Base-by-base conservation (phyloP, 2,329 filamentous ascomycete species). In the Sordariomycetes sp. region DNA sequence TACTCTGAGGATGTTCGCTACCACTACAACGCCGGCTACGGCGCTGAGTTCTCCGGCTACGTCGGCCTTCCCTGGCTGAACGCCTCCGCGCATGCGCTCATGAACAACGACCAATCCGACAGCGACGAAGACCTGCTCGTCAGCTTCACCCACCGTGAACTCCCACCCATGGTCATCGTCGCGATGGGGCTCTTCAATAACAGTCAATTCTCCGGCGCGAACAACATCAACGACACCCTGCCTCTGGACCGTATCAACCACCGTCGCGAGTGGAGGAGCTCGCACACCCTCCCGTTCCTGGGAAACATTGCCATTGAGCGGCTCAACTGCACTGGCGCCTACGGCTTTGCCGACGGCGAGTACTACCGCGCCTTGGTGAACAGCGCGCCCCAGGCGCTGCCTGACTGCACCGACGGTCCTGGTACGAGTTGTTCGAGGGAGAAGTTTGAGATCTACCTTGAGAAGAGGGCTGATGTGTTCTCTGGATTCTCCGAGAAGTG, bases 121-220 rank as follows among this genome's bases (percentile, higher is more conserved):
- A 16, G 9, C 6, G 48, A 46, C 10, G 67, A 82, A 46, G 74
- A 82, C 36, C 61, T 83, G 7, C 79, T 77, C 46, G 63, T 82
- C 26, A 77, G 73, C 34, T 83, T 83, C 57, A 82, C 79, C 0
- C 79, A 83, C 49, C 72, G 79, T 15, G 78, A 83, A 50, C 58
- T 83, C 3, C 78, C 78, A 2, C 78, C 79, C 2, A 77, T 75
- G 38, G 74, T 82, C 2, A 57, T 77, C 2, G 78, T 82, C 2
- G 76, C 79, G 1, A 66, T 83, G 54, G 79, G 79, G 0, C 61
- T 84, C 5, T 83, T 82, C 63, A 82, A 82, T 59, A 81, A 81
- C 54, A 77, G 73, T 4, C 66, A 61, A 0, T 70, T 68, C 39
- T 68, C 68, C 8, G 58, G 61, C 1, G 64, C 67, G 36, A 52